Base-by-base conservation (phyloP, 108 stramenopile genomes). In the Seminavis robusta region DNA sequence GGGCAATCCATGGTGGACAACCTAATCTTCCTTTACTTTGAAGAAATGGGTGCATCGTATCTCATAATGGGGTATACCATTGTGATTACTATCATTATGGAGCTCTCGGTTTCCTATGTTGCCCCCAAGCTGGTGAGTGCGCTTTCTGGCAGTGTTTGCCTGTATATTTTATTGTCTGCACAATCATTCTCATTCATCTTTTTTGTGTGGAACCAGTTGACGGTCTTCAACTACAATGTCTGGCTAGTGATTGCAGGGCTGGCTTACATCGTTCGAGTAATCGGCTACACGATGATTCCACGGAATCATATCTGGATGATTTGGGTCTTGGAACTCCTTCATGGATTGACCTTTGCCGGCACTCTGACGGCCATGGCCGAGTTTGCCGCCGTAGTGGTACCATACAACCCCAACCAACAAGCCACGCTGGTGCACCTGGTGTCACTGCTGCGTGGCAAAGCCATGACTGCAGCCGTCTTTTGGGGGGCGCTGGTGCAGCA, bases 261-360 rank as follows among this genome's bases (percentile, higher is more conserved):
- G n/a, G 63, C 74, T 1, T 86, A 80, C 29, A 50, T 74, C 39
- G 42, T 74, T 15, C 62, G 84, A 30, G 72, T 82, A n/a, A 9
- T 76, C 27, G 77, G 84, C 0, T 86, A 79, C 31, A 79, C 72
- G 6, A 15, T 81, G 9, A 39, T 81, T 15, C 75, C 80, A 0
- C 37, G 59, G 16, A 63, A 58, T 0, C 21, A 64, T 24, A 59
- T 71, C 51, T 23, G 28, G 40, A 43, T 69, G 11, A 52, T 83
- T 11, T 45, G 82, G 23, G 32, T 70, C 11, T 59, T 83, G 19
- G 84, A 86, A 59, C 61, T 73, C 5, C 53, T 86, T 7, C 84
- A 86, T 59, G 84, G 81, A 6, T 47, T 82, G 17, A 80, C 79
- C 9, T 86, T 64, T 47, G 81, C 78, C 7, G 56, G 78, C 27